Conservation (phyloP, 2,329 filamentous ascomycete genomes). For the Calonectria pteridis region DNA sequence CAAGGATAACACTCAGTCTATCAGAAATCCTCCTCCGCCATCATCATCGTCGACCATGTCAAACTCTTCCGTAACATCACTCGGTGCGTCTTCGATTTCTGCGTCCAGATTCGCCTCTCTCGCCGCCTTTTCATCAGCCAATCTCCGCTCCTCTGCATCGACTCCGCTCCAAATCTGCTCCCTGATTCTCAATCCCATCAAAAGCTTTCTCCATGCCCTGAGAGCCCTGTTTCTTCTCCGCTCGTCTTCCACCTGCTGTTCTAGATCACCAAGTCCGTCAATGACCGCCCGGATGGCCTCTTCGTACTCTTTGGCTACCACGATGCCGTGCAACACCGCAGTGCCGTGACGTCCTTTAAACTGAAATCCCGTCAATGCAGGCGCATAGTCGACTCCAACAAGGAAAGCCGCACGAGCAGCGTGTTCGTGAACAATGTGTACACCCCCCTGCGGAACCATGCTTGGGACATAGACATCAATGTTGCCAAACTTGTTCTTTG, state of each 20-base stretch:
- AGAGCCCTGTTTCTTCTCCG: constrained; percentile 80
- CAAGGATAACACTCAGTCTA: constrained; percentile 46
- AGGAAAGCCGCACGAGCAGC: constrained; percentile 80
- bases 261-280: constrained; percentile 74
- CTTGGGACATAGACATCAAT: constrained; percentile 92
- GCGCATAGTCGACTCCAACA: constrained; percentile 86
- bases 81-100: constrained; percentile 51
- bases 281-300: constrained; percentile 81
- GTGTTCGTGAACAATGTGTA: constrained; percentile 73
- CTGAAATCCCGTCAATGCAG: constrained; percentile 89
- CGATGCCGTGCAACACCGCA: constrained; percentile 81
- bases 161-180: constrained; percentile 77
- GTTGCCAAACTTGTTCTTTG: constrained; percentile 94
- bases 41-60: constrained; percentile 57
- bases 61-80: constrained; percentile 59
- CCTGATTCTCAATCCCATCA: constrained; percentile 81
- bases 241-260: constrained; percentile 74
- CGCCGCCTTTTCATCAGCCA: constrained; percentile 52
- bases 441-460: constrained; percentile 88
- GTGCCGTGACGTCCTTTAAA: constrained; percentile 91
- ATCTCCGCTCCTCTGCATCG: constrained; percentile 59
- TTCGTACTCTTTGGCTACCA: constrained; percentile 78
- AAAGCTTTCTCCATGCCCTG: constrained; percentile 75
- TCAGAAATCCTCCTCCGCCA: constrained; percentile 61
- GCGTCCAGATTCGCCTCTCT: constrained; percentile 52